Evolutionary conservation across 805 yeast genomes (phyloP).

Genomic region (Schwanniomyces polymorphus): DNA sequence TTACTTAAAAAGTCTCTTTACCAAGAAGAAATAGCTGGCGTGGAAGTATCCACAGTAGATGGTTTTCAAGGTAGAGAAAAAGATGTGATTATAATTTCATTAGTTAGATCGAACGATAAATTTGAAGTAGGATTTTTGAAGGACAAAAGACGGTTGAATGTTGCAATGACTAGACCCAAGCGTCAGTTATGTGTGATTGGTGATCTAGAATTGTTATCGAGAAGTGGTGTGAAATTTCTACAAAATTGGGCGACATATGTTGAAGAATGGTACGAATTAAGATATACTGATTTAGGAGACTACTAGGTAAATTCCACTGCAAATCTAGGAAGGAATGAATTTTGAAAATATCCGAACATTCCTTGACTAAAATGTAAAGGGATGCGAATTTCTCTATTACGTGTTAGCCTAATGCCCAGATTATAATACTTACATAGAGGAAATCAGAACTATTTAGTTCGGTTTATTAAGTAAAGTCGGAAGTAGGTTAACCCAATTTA

Average conservation of each 20-base stretch:
- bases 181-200: constrained; percentile 85
- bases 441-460: too few species aligned
- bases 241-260: constrained; percentile 69
- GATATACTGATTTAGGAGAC: constrained; percentile 54
- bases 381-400: too few species aligned
- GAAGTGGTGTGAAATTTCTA: constrained; percentile 48
- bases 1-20: constrained; percentile 50
- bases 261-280: constrained; percentile 63
- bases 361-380: too few species aligned
- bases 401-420: too few species aligned
- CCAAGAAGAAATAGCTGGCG: constrained; percentile 20
- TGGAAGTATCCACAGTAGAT: constrained; percentile 89
- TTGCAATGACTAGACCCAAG: constrained; percentile 89
- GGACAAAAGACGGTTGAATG: constrained; percentile 82
- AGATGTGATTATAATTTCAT: constrained; percentile 74
- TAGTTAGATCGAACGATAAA: constrained; percentile 77
- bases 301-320: constrained; percentile 8
- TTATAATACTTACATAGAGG: too few species aligned
- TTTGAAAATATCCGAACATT: too few species aligned
- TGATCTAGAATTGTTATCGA: constrained; percentile 68
- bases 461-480: too few species aligned
- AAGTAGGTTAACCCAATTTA: too few species aligned
- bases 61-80: constrained; percentile 98
- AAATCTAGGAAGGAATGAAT: too few species aligned
- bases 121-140: constrained; percentile 78